Evolutionary conservation across 192 early-diverging fungal species (phyloP), one percentile per base, ranked within the genome.

Genomic region (Coemansia reversa): DNA sequence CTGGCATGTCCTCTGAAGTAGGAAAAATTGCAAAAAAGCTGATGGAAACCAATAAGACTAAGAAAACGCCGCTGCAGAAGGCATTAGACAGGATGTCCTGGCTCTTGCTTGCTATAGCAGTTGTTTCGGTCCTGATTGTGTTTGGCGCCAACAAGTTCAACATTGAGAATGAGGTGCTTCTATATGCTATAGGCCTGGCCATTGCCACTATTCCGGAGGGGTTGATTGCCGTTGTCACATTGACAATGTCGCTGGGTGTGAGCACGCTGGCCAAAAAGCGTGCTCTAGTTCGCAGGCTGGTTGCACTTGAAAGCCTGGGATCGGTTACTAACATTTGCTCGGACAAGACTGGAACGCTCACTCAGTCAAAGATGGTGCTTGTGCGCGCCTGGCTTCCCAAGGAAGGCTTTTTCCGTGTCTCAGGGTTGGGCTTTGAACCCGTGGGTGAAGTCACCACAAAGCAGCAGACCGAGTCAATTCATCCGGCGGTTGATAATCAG

Each of bases 201-300:
- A 94, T 98, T 67, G 89, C 92, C n/a, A 90, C 95, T 23, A 95
- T 98, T 73, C 96, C 96, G 42, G 94, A 95, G 75, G 96, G 94
- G 66, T 85, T 96, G 19, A 86, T 98, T 48, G 94, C 94, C 24
- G 94, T 98, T 22, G 93, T 94, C 23, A 96, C 96, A 4, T 76
- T 98, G 56, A 94, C 94, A 51, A 94, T 95, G 89, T 92, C 93
- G 5, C 79, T 96, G 55, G 94, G 94, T 72, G 96, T 98, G 30
- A 79, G 82, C 30, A 63, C 89, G 23, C 91, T 98, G 92, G 91
- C 96, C 35, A 84, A 87, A 58, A 84, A 86, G 53, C 88, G 93
- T 63, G 94, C 93, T 3, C 89, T 98, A 51, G 94, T 98, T 4
- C 87, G 94, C 62, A 92, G 93, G 70, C 75, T 95, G 23, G 89